These are phyloP conservation scores for Apiotrichum sp. DNA, from an alignment of 1,284 basidiomycete species.

Conservation along the genomic window DNA sequence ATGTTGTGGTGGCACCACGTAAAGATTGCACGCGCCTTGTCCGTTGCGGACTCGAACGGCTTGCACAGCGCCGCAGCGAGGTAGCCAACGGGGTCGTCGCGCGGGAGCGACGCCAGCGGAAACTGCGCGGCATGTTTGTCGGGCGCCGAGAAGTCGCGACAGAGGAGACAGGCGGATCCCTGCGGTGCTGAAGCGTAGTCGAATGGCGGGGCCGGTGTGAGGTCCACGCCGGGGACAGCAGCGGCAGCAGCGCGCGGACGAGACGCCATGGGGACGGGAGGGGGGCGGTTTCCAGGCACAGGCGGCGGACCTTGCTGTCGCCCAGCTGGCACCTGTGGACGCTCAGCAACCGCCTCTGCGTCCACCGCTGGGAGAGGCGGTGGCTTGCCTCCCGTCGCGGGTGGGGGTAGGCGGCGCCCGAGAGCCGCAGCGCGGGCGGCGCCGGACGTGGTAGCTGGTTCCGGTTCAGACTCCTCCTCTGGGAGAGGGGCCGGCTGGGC, in stretches of 20 bases:
- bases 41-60: constrained; percentile 4
- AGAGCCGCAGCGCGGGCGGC: neutral
- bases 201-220: neutral
- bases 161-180: constrained; percentile 3
- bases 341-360: neutral
- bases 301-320: neutral
- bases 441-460: neutral
- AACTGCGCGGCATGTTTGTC: constrained; percentile 9
- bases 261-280: constrained; percentile 1
- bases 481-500: neutral
- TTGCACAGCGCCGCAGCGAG: constrained; percentile 9
- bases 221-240: neutral
- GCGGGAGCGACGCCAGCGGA: constrained; percentile 2
- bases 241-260: neutral
- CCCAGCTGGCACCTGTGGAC: neutral
- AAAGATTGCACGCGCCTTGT: constrained; percentile 18
- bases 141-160: constrained; percentile 11
- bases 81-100: constrained; percentile 2
- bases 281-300: constrained; percentile 1
- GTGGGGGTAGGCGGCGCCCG: neutral
- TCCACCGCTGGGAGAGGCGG: neutral
- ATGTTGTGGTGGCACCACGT: constrained; percentile 19
- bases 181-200: neutral
- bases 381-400: neutral
- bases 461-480: neutral